Conservation (phyloP, 331 rosid genomes). For the Cucumis variabilis region DNA sequence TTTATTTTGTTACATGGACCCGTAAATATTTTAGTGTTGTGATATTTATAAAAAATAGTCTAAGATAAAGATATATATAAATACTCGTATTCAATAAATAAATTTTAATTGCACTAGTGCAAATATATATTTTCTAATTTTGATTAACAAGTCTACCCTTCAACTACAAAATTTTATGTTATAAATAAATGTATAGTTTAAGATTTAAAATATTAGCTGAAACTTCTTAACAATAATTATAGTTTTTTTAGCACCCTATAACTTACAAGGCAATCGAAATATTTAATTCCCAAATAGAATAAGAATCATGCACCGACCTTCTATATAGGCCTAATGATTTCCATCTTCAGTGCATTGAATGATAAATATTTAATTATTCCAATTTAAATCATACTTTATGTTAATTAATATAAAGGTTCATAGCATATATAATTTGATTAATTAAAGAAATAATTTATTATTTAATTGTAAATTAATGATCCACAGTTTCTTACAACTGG, state of each 20-base stretch:
- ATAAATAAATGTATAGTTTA: too few species aligned
- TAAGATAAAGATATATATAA: too few species aligned
- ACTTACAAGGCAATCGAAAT: not conserved
- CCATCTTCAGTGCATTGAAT: not conserved
- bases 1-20: too few species aligned
- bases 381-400: not conserved
- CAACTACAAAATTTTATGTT: too few species aligned
- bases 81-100: too few species aligned
- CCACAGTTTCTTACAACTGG: not conserved
- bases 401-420: constrained; percentile 1
- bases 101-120: too few species aligned
- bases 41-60: too few species aligned
- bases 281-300: not conserved
- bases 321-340: not conserved
- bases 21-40: too few species aligned
- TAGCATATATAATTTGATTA: not conserved
- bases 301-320: constrained; percentile 17
- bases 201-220: not conserved
- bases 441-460: not conserved
- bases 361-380: not conserved
- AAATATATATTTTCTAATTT: too few species aligned
- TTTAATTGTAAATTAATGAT: not conserved
- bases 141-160: too few species aligned
- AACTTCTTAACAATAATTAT: too few species aligned
- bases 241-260: not conserved